A percentile compares a stretch with the other conserved stretches of the same genome.
Conservation (phyloP, 2,329 filamentous ascomycete species). For the Ophiobolus disseminans region DNA sequence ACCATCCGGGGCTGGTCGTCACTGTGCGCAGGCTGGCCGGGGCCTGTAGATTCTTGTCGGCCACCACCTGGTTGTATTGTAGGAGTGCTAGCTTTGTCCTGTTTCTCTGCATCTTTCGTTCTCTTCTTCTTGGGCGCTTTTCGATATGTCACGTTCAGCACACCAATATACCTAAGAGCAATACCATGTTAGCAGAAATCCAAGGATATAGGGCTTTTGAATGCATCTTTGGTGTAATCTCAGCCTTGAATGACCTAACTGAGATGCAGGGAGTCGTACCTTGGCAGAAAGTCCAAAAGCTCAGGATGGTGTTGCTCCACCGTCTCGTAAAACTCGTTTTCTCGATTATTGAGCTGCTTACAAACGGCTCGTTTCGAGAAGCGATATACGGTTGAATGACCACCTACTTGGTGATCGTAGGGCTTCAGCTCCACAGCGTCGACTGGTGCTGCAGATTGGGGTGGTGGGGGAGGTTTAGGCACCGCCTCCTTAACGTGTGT, state of each 20-base stretch:
- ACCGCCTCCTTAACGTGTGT: slow-evolving; percentile 40
- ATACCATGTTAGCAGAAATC: slow-evolving; percentile 41
- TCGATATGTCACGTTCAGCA: slow-evolving; percentile 93
- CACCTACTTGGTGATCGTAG: slow-evolving; percentile 96
- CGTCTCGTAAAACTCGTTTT: slow-evolving; percentile 98
- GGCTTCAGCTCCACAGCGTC: slow-evolving; percentile 96
- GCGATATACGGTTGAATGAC: slow-evolving; percentile 93
- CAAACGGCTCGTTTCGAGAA: slow-evolving; percentile 95
- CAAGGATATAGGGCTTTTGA: slow-evolving; percentile 1
- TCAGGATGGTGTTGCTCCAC: slow-evolving; percentile 91
- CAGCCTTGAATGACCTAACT: slow-evolving; percentile 45
- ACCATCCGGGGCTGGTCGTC: slow-evolving; percentile 57
- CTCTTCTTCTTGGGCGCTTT: slow-evolving; percentile 74
- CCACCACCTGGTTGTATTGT: slow-evolving; percentile 24
- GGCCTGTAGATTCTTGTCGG: slow-evolving; percentile 23
- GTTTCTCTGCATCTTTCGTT: slow-evolving; percentile 43
- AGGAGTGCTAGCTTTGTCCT: slow-evolving; percentile 22
- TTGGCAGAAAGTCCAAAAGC: slow-evolving; percentile 87
- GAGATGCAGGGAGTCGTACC: slow-evolving; percentile 51
- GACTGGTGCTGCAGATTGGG: slow-evolving; percentile 65
- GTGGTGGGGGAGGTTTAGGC: slow-evolving; percentile 27
- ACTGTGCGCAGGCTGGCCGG: slow-evolving; percentile 11
- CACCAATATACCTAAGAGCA: slow-evolving; percentile 83
- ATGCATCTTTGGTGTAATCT: slow-evolving; percentile 49
- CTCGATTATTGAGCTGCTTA: slow-evolving; percentile 96